phyloP scores from a whole-genome alignment of 306 rosid species.

The Corylus heterophylla region DNA sequence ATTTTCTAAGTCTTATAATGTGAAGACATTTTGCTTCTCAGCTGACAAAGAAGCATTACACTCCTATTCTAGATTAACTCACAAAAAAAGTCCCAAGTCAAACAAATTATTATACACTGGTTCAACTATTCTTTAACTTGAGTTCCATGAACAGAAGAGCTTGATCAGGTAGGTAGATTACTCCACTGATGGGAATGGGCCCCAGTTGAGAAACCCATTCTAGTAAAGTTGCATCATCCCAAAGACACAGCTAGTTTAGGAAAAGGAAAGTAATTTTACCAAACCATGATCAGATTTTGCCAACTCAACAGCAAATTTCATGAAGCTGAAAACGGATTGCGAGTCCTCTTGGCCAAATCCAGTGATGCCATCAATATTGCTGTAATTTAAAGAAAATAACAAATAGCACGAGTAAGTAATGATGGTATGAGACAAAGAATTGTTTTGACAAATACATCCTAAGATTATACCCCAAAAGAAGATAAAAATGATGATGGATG shows the following conservation, averaged over 20 bases:
- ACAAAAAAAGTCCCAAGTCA: not conserved
- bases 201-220: not conserved
- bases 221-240: not conserved
- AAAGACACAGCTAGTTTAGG: constrained; percentile 6
- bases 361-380: constrained; percentile 81
- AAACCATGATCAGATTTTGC: constrained; percentile 48
- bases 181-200: constrained; percentile 16
- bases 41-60: not conserved
- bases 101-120: not conserved
- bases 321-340: constrained; percentile 55
- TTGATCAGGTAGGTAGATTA: not conserved
- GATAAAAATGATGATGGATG: constrained; percentile 3
- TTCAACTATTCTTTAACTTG: not conserved
- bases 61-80: not conserved
- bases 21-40: not conserved
- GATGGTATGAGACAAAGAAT: constrained; percentile 8
- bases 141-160: not conserved
- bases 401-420: constrained; percentile 22
- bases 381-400: constrained; percentile 39
- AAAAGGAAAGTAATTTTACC: constrained; percentile 44
- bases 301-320: constrained; percentile 66
- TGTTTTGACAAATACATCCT: not conserved
- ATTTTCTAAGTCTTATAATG: not conserved
- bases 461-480: not conserved
- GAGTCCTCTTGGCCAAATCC: constrained; percentile 74